Conservation (phyloP, 257 asterid species). For the Mitragyna speciosa region DNA sequence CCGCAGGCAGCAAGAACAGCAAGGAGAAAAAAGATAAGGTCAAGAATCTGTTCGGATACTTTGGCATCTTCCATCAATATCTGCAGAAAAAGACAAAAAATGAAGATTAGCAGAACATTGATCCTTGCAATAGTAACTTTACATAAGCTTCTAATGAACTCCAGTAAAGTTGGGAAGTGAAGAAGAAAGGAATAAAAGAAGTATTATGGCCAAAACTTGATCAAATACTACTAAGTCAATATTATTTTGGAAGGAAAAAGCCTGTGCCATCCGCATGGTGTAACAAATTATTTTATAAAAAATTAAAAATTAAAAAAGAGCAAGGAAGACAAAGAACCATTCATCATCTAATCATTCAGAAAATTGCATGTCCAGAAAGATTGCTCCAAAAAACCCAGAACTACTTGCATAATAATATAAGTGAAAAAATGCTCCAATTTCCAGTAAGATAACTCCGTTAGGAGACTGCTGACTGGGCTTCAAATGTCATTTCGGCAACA, state of each 20-base stretch:
- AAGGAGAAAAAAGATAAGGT: conserved; percentile 74
- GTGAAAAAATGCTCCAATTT: not conserved
- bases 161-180: not conserved
- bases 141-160: not conserved
- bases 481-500: not conserved
- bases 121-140: not conserved
- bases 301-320: not conserved
- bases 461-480: not conserved
- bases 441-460: not conserved
- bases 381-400: not conserved
- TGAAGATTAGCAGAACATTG: not conserved
- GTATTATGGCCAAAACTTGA: not conserved
- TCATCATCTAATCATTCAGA: not conserved
- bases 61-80: conserved; percentile 79
- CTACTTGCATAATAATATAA: not conserved
- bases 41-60: conserved; percentile 85
- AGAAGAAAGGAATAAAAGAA: not conserved
- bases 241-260: too few relatives aligned
- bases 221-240: too few relatives aligned
- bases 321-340: not conserved
- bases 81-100: conserved; percentile 42
- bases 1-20: conserved; percentile 65
- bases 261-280: not conserved
- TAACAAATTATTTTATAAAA: not conserved
- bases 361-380: not conserved